A percentile compares a stretch with the other conserved stretches of the same genome.
Conservation (phyloP, 768 basidiomycete species). For the Podaxis pistillaris region DNA sequence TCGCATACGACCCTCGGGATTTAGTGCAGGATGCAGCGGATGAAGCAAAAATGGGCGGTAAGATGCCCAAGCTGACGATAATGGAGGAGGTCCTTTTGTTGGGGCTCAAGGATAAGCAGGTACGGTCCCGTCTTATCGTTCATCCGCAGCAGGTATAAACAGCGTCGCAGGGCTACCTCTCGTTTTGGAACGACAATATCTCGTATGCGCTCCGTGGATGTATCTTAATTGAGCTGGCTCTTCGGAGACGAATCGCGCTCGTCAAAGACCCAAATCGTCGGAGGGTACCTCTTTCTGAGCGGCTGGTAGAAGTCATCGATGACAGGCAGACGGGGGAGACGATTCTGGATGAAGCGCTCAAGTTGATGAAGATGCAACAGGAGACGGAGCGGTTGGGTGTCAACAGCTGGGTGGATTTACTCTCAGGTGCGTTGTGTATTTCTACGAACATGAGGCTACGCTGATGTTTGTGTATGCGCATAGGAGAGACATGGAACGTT, state of each 20-base stretch:
- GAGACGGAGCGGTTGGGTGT: conserved; percentile 75
- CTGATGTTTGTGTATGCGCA: neutral
- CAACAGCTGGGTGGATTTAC: conserved; percentile 92
- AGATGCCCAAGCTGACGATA: conserved; percentile 83
- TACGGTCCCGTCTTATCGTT: conserved; percentile 23
- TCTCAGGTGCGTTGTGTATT: conserved; percentile 68
- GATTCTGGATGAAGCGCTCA: conserved; percentile 91
- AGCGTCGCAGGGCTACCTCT: conserved; percentile 71
- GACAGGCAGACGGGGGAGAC: conserved; percentile 95
- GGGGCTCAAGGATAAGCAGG: conserved; percentile 96
- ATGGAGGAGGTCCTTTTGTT: conserved; percentile 96
- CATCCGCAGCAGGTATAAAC: neutral
- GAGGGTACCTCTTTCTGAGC: conserved; percentile 73
- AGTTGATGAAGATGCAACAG: conserved; percentile 89
- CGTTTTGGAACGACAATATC: conserved; percentile 99
- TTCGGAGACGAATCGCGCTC: conserved; percentile 91
- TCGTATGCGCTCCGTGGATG: conserved; percentile 98
- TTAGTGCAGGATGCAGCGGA: conserved; percentile 67
- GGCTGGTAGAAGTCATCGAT: conserved; percentile 88
- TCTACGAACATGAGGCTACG: neutral
- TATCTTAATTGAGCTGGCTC: conserved; percentile 94
- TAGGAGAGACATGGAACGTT: conserved; percentile 99
- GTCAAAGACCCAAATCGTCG: conserved; percentile 80
- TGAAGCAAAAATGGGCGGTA: conserved; percentile 60
- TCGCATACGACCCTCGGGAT: conserved; percentile 94